Base-by-base conservation (phyloP, 768 basidiomycete genomes). In the Termitomyces sp. region DNA sequence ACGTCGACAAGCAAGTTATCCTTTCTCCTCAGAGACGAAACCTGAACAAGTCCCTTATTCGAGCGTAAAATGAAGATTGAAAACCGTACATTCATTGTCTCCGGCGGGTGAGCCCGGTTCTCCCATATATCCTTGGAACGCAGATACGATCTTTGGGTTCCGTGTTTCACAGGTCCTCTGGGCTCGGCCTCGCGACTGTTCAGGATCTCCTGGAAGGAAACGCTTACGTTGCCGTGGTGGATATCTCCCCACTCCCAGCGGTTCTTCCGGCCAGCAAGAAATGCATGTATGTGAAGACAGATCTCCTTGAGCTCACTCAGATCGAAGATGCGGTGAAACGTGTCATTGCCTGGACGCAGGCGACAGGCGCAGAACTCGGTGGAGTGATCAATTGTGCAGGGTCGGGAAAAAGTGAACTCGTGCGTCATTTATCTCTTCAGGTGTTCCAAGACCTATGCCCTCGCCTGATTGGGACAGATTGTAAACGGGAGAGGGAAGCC, bases 321-420 rank as follows among this genome's bases (percentile, higher is more conserved):
- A 71, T 81, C 42, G 65, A 75, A 50, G 61, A 63, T 6, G 77
- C 78, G 5, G 75, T 82, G 18, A 68, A 74, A 15, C 60, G 63
- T 31, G 75, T 72, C 2, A 70, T 77, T 0, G 67, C 68, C 46
- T 82, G 80, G 81, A 66, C 74, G 2, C 62, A 69, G 27, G 70
- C 71, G 47, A 80, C 78, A 0, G 71, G 72, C 6, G 77, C 78
- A 7, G 67, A 70, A 30, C 69, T 86, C n/a, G 84, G 84, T 6
- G 84, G 85, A 9, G 80, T 86, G 4, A 76, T 86, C 9, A 83
- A 84, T 64, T 80, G 79, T 60, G 85, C 83, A 4, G 85, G 85
- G 4, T 76, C 84, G 0, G 85, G 52, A 24, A 37, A 12, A 30
- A 39, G 30, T 41, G 52, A 53, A 41, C 37, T 30, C 3, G 52